phyloP scores from a whole-genome alignment of 1,284 basidiomycete species.

The Cutaneotrichosporon cyanovorans region DNA sequence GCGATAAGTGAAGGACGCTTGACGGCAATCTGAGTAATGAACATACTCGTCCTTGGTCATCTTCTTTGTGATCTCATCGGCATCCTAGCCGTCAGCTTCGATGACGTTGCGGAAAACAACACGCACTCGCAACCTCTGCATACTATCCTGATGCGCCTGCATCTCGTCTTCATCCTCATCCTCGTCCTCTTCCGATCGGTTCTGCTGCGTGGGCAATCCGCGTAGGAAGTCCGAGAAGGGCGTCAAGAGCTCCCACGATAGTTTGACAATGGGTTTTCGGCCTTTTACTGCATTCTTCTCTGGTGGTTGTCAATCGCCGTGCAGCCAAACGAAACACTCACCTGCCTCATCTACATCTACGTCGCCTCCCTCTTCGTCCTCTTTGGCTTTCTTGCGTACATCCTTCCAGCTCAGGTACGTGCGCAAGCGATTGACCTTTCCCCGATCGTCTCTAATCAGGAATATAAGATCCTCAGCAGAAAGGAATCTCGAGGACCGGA shows the following conservation, averaged over 20 bases:
- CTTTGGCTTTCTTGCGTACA: slow-evolving; percentile 90
- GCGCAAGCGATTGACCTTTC: slow-evolving; percentile 84
- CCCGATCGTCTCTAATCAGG: slow-evolving; percentile 86
- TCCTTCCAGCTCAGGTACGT: slow-evolving; percentile 99
- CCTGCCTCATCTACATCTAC: slow-evolving; percentile 56
- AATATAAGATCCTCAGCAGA: slow-evolving; percentile 94
- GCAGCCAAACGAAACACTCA: slow-evolving; percentile 5
- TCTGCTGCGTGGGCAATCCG: slow-evolving; percentile 30
- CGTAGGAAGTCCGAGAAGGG: slow-evolving; percentile 79
- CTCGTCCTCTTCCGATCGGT: slow-evolving; percentile 60
- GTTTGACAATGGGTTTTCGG: slow-evolving; percentile 86
- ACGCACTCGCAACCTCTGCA: slow-evolving; percentile 68
- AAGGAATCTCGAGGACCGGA: slow-evolving; percentile 74
- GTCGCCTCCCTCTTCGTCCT: slow-evolving; percentile 56
- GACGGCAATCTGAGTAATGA: slow-evolving; percentile 93
- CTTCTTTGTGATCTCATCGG: slow-evolving; percentile 85
- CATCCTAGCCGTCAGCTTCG: slow-evolving; percentile 56
- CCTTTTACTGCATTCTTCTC: slow-evolving; percentile 76
- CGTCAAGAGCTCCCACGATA: slow-evolving; percentile 92
- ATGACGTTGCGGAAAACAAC: neutral
- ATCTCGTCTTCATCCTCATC: slow-evolving; percentile 94
- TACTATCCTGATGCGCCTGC: slow-evolving; percentile 89
- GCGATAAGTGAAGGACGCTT: slow-evolving; percentile 93
- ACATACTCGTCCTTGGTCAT: slow-evolving; percentile 98
- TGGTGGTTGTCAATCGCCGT: slow-evolving; percentile 30